Evolutionary conservation across 176 grass and related monocot species (phyloP).

Genomic region (Zizania latifolia): DNA sequence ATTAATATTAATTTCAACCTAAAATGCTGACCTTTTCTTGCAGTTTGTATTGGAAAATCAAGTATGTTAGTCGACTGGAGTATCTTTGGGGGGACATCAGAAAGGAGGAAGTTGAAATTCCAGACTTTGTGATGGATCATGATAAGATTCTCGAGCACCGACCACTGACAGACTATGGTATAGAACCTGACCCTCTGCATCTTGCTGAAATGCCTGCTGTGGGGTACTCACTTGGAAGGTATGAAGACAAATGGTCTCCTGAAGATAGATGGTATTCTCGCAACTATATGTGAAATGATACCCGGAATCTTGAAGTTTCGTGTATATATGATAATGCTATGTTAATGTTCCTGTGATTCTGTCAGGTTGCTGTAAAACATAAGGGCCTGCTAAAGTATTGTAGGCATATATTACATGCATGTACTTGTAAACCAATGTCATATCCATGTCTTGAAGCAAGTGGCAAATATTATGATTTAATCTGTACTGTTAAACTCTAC

Average conservation of each 20-base stretch:
- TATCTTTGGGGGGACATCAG: conserved; percentile 83
- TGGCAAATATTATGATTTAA: background rate
- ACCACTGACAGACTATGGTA: conserved; percentile 89
- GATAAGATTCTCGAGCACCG: conserved; percentile 89
- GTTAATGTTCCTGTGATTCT: background rate
- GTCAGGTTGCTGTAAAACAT: background rate
- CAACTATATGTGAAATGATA: conserved; percentile 49
- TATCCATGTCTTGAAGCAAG: background rate
- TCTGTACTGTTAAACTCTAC: background rate
- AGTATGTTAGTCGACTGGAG: conserved; percentile 80
- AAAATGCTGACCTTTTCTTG: background rate
- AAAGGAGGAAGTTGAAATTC: conserved; percentile 83
- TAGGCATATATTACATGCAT: background rate
- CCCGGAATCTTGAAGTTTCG: background rate
- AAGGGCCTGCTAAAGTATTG: background rate
- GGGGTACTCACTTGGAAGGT: conserved; percentile 61
- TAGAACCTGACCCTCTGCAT: conserved; percentile 84
- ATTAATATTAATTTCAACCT: background rate
- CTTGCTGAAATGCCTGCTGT: conserved; percentile 63
- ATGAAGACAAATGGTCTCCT: conserved; percentile 60
- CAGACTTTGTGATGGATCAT: conserved; percentile 68
- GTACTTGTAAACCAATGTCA: background rate
- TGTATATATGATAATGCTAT: conserved; percentile 2
- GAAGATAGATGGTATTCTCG: conserved; percentile 54
- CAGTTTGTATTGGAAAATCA: conserved; percentile 97